Evolutionary conservation across 129 eudicot genomes (phyloP).

Genomic region (Smallanthus sonchifolius): DNA sequence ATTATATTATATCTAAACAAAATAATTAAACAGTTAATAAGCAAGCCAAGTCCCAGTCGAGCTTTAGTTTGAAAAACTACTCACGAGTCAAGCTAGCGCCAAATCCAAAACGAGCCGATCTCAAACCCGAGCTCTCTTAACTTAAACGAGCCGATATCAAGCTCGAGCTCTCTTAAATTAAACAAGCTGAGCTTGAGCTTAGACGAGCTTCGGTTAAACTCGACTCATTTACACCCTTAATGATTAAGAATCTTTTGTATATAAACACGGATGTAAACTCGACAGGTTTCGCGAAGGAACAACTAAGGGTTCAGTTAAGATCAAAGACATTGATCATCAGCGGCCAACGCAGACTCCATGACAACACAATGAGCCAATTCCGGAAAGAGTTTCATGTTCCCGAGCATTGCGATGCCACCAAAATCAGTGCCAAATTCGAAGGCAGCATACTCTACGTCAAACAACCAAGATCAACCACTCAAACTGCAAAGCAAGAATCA

Average conservation of each 20-base stretch:
- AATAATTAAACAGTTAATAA: no score
- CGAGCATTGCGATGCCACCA: constrained; percentile 29
- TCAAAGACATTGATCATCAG: constrained; percentile 38
- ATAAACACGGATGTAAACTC: not conserved
- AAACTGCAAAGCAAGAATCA: constrained; percentile 3
- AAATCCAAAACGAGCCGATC: no score
- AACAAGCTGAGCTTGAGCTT: no score
- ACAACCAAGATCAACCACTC: constrained; percentile 40
- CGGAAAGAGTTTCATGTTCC: constrained; percentile 48
- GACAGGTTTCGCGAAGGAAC: constrained; percentile 53
- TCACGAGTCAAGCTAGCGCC: no score
- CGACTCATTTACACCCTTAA: no score
- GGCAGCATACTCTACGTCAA: constrained; percentile 38
- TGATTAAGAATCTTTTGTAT: not conserved
- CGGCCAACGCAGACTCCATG: constrained; percentile 33
- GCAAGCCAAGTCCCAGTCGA: no score
- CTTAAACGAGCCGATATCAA: no score
- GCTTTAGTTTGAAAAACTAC: no score
- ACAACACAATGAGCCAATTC: constrained; percentile 37
- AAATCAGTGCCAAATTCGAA: constrained; percentile 54
- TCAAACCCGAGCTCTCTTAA: no score
- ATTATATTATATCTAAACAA: no score
- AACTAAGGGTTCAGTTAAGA: constrained; percentile 45
- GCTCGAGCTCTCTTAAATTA: no score
- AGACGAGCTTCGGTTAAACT: no score